Base-by-base conservation (phyloP, 148 eudicot species). In the Silene latifolia region DNA sequence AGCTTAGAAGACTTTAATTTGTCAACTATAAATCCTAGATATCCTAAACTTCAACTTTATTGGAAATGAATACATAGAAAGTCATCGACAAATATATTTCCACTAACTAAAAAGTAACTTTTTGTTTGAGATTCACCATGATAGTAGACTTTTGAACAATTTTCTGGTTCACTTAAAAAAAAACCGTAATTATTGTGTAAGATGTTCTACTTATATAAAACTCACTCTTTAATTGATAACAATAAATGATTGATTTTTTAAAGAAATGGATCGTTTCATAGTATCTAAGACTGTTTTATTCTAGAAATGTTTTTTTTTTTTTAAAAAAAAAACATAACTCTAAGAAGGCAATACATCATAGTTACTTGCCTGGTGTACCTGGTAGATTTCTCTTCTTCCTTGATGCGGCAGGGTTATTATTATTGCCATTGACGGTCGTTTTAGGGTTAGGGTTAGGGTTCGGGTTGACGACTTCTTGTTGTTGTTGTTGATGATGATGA, bases 381-480 rank as follows among this genome's bases (percentile, higher is more conserved):
- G 91, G 94, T 20, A 83, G 82, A 82, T 90, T 90, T 81, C 94
- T 82, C 76, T 78, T 83, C 86, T 88, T 90, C 87, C 88, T 89
- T 66, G 76, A 21, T 1, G 68, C 58, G 0, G 83, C 83, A 64
- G 75, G 29, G 29, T 27, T 42, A 58, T 4, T 48, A 51, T 24
- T 48, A 69, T 24, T 54, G 21, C 24, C 21, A 21, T 66, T 66
- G 3, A 24, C 12, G 3, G 17, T 10, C 3, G 66, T 69, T 20
- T 72, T 80, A 67, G 82, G 72, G 64, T 81, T 86, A 4, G 82
- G 51, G 81, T 74, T 85, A 58, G 86, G 76, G 76, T 86, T 81
- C 65, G 79, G 79, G 75, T 83, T 81, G 51, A 81, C 12, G 74
- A 54, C 47, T 29, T 76, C 77, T 42, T 54, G 74, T 2, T 54